A percentile compares a stretch with the other conserved stretches of the same genome.
Evolutionary conservation across 2,329 filamentous ascomycete genomes (phyloP).

Genomic region (Aspergillus sp.): DNA sequence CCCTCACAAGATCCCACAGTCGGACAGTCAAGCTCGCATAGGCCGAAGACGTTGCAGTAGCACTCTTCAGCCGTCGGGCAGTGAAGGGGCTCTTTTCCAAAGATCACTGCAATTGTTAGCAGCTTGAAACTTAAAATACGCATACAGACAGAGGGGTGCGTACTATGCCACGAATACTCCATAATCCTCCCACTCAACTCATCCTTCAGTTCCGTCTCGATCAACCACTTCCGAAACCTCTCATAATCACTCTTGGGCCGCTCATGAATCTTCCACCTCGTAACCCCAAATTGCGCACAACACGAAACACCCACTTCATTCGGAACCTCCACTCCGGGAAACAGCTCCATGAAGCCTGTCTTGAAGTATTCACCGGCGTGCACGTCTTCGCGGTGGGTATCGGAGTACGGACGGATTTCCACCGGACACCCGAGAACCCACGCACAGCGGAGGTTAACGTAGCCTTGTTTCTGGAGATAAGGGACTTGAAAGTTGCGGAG

Average conservation of each 20-base stretch:
- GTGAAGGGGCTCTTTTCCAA: constrained; percentile 51
- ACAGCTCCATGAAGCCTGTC: constrained; percentile 44
- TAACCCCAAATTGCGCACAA: constrained; percentile 51
- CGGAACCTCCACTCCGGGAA: constrained; percentile 37
- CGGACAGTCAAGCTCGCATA: constrained; percentile 46
- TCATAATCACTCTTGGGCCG: constrained; percentile 44
- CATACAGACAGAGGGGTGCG: constrained; percentile 15
- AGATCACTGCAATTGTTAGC: constrained; percentile 45
- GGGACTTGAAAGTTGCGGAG: constrained; percentile 44
- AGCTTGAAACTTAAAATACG: neutral
- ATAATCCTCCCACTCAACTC: constrained; percentile 47
- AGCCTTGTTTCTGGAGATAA: constrained; percentile 45
- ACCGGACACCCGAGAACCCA: constrained; percentile 48
- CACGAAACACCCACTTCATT: constrained; percentile 45
- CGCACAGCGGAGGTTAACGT: constrained; percentile 49
- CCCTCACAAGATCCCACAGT: constrained; percentile 45
- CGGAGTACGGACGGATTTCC: constrained; percentile 43
- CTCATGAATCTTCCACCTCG: constrained; percentile 40
- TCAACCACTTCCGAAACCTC: constrained; percentile 44
- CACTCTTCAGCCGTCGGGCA: constrained; percentile 57
- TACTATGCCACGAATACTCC: constrained; percentile 57
- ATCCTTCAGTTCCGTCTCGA: constrained; percentile 42
- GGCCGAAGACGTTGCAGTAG: constrained; percentile 61
- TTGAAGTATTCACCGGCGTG: constrained; percentile 46
- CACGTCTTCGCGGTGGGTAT: constrained; percentile 37